A percentile compares a stretch with the other conserved stretches of the same genome.
Evolutionary conservation across 768 basidiomycete genomes (phyloP).

Genomic region (Boletus rubescentipes): DNA sequence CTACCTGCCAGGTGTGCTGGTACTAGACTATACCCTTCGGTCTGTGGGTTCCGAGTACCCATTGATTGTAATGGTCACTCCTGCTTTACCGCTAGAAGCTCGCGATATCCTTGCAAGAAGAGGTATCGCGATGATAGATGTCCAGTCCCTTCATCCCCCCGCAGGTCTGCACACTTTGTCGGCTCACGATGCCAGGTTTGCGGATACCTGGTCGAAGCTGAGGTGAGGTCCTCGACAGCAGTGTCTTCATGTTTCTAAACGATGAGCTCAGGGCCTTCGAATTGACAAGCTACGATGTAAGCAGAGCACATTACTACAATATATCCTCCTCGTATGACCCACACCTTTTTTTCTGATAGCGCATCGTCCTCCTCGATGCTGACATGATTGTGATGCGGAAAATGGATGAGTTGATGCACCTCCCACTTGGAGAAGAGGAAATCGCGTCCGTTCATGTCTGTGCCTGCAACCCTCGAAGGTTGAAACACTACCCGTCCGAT

Average conservation of each 20-base stretch:
- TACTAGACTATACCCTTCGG: conserved; percentile 51
- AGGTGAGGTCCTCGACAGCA: conserved; percentile 34
- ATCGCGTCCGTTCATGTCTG: conserved; percentile 92
- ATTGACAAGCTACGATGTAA: conserved; percentile 64
- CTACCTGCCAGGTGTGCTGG: conserved; percentile 58
- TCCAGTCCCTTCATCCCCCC: conserved; percentile 57
- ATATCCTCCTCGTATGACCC: neutral
- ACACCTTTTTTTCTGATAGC: conserved; percentile 40
- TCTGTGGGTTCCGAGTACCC: conserved; percentile 63
- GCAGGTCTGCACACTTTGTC: conserved; percentile 38
- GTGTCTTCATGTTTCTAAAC: conserved; percentile 22
- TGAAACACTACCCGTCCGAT: conserved; percentile 84
- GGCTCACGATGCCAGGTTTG: conserved; percentile 47
- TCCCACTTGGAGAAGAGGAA: conserved; percentile 57
- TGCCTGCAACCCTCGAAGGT: conserved; percentile 87
- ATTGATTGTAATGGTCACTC: conserved; percentile 77
- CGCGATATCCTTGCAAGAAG: conserved; percentile 49
- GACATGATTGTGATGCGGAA: conserved; percentile 85
- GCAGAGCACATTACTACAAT: conserved; percentile 6
- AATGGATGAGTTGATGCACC: conserved; percentile 73
- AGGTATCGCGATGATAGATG: conserved; percentile 55
- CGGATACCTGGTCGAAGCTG: conserved; percentile 66
- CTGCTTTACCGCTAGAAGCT: conserved; percentile 49
- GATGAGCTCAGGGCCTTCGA: conserved; percentile 52
- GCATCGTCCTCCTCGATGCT: conserved; percentile 78